These are phyloP conservation scores for Neofusicoccum umdonicola DNA, from an alignment of 2,329 filamentous ascomycete genomes.

Conservation along the genomic window DNA sequence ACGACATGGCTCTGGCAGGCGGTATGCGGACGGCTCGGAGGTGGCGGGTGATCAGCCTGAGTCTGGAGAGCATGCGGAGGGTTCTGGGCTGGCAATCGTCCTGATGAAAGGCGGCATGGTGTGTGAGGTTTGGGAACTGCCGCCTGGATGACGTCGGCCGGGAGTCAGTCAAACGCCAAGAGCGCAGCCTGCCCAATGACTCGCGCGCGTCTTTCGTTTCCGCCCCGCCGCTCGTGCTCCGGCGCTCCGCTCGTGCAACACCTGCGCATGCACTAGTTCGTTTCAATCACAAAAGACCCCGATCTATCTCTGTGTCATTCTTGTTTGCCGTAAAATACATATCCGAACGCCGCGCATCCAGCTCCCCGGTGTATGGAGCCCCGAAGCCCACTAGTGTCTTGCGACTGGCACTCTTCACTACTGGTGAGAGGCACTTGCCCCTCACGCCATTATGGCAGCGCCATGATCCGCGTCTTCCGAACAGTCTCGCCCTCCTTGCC, in stretches of 20 bases:
- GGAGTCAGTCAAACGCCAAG: too few relatives aligned
- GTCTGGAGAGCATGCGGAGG: constrained; percentile 19
- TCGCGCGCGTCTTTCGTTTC: neutral
- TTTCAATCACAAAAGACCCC: too few relatives aligned
- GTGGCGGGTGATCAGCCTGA: constrained; percentile 14
- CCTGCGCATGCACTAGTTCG: too few relatives aligned
- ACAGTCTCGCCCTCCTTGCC: neutral
- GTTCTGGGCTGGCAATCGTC: neutral
- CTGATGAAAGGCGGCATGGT: neutral
- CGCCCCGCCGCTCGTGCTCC: neutral
- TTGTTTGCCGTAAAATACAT: too few relatives aligned
- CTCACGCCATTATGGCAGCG: neutral
- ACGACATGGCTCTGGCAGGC: constrained; percentile 35
- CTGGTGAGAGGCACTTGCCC: too few relatives aligned
- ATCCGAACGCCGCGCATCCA: too few relatives aligned
- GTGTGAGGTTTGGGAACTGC: neutral
- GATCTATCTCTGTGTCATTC: too few relatives aligned
- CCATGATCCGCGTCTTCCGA: neutral
- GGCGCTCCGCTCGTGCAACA: too few relatives aligned
- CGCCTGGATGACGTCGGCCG: neutral
- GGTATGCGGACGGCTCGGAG: neutral
- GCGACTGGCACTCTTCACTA: too few relatives aligned
- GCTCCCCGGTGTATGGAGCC: too few relatives aligned
- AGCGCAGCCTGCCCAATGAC: neutral
- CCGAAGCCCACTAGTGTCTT: too few relatives aligned